Percentiles rank a stretch among this genome's conserved stretches.
Evolutionary conservation across 2,329 filamentous ascomycete species (phyloP).

Genomic region (Fusarium oxysporum): DNA sequence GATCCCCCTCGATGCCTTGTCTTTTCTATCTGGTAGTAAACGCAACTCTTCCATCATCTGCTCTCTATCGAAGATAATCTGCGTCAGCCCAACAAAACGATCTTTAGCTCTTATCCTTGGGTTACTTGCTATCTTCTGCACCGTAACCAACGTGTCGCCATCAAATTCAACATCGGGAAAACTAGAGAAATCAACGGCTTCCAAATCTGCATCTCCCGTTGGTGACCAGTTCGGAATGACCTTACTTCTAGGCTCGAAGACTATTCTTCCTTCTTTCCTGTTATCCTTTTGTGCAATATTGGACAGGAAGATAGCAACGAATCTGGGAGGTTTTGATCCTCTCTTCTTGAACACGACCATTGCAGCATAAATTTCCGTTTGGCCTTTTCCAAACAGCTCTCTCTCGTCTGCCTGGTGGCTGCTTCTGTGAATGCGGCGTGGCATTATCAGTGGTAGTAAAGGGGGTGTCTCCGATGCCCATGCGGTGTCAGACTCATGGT

Average conservation of each 20-base stretch:
- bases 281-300: not conserved
- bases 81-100: not conserved
- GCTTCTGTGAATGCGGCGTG: accelerated
- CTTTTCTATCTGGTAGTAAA: accelerated
- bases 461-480: not conserved
- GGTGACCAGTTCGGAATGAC: not conserved
- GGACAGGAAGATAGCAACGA: not conserved
- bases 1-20: not conserved
- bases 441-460: not conserved
- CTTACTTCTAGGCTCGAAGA: not conserved
- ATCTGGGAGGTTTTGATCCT: accelerated
- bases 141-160: not conserved
- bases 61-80: not conserved
- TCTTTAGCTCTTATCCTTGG: accelerated
- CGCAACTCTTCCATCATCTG: not conserved
- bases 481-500: accelerated
- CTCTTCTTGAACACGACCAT: not conserved
- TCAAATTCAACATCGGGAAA: not conserved
- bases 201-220: not conserved
- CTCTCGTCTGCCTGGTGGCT: accelerated
- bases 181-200: not conserved
- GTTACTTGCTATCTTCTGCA: not conserved
- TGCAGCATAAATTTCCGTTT: not conserved
- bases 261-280: accelerated
- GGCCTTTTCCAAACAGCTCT: accelerated